These are phyloP conservation scores for Ceratobasidium sp. DNA, from an alignment of 1,284 basidiomycete species.

Conservation along the genomic window DNA sequence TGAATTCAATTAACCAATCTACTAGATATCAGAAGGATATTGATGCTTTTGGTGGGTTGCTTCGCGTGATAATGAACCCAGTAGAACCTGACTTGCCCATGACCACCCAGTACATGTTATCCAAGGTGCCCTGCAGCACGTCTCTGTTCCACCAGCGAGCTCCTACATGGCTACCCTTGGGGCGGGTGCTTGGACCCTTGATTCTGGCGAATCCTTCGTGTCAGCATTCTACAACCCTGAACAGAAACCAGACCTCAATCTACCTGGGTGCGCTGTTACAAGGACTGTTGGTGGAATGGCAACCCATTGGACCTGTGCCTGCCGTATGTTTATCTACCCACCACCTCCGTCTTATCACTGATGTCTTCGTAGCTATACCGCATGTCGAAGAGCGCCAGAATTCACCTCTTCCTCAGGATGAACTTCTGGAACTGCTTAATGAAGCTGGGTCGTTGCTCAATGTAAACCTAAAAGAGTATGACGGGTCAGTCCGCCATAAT, in stretches of 20 bases:
- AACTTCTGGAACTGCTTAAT: slow-evolving; percentile 8
- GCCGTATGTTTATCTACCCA: slow-evolving; percentile 11
- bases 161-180: not conserved
- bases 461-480: slow-evolving; percentile 1
- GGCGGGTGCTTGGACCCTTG: slow-evolving; percentile 26
- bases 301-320: slow-evolving; percentile 39
- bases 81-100: not conserved
- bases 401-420: slow-evolving; percentile 1
- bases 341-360: not conserved
- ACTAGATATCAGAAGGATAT: slow-evolving; percentile 25
- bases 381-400: slow-evolving; percentile 11
- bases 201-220: slow-evolving; percentile 3
- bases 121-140: slow-evolving; percentile 1
- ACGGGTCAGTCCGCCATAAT: slow-evolving; percentile 21
- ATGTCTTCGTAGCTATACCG: slow-evolving; percentile 2
- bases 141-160: slow-evolving; percentile 11
- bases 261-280: slow-evolving; percentile 17
- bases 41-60: slow-evolving; percentile 15
- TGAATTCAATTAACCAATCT: not conserved
- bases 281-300: slow-evolving; percentile 41
- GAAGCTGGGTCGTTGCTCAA: slow-evolving; percentile 2
- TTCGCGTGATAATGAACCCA: no score
- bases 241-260: slow-evolving; percentile 16
- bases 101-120: not conserved
- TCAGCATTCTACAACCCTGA: slow-evolving; percentile 19